These are phyloP conservation scores for Orbilia blumenaviensis DNA, from an alignment of 2,329 filamentous ascomycete species.

Conservation along the genomic window DNA sequence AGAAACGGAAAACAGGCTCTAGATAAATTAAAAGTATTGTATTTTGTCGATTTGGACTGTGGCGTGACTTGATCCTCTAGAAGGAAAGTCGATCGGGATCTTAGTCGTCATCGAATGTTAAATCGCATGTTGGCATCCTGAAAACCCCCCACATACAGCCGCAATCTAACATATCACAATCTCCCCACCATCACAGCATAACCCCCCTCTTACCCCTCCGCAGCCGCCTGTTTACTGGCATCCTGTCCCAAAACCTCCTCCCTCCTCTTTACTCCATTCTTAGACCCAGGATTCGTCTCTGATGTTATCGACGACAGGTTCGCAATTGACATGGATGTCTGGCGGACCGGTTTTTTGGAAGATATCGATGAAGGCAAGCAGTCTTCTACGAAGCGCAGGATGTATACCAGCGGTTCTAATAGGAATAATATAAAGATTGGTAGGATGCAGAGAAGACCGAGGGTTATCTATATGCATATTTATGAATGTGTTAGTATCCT, in stretches of 20 bases:
- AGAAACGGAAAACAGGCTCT: too few species aligned
- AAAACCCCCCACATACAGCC: not conserved
- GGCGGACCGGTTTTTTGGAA: conserved; percentile 3
- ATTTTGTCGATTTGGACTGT: too few species aligned
- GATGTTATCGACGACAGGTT: conserved; percentile 44
- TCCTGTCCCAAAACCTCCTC: not conserved
- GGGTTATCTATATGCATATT: conserved; percentile 21
- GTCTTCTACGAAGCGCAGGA: conserved; percentile 40
- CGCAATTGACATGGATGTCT: conserved; percentile 23
- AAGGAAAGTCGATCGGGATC: too few species aligned
- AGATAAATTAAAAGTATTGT: too few species aligned
- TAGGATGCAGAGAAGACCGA: conserved; percentile 35
- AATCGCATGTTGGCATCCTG: too few species aligned
- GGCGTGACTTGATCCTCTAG: too few species aligned
- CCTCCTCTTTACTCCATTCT: not conserved
- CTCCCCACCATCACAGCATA: conserved; percentile 2
- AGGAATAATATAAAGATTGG: conserved; percentile 46
- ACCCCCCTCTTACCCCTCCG: not conserved
- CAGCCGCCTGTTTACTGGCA: not conserved
- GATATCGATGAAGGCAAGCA: conserved; percentile 35
- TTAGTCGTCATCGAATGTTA: too few species aligned
- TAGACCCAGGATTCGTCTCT: conserved; percentile 21
- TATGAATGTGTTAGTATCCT: not conserved
- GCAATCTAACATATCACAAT: not conserved
- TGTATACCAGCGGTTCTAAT: conserved; percentile 46